A percentile compares a stretch with the other conserved stretches of the same genome.
phyloP scores from a whole-genome alignment of 306 rosid genomes.

The Sindora glabra region DNA sequence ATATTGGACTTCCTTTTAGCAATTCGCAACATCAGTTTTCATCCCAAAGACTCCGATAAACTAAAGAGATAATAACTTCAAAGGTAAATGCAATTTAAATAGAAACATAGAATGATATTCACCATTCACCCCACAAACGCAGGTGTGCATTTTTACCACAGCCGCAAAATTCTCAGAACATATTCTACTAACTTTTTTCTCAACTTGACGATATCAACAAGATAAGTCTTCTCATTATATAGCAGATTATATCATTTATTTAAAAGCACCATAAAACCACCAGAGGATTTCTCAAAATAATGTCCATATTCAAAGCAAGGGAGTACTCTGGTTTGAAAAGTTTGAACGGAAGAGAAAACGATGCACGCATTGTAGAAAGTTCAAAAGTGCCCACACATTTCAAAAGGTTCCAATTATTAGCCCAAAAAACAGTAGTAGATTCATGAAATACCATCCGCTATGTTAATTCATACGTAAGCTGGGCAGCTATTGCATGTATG shows the following conservation, averaged over 20 bases:
- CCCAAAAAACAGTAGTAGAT: not conserved
- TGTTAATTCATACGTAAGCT: not conserved
- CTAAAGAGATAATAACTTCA: not conserved
- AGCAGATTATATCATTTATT: not conserved
- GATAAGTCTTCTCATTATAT: not conserved
- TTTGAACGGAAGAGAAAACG: slow-evolving; percentile 12
- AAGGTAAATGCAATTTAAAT: slow-evolving; percentile 3
- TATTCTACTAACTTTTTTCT: not conserved
- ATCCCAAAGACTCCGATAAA: not conserved
- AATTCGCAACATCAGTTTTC: not conserved
- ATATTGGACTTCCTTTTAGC: not conserved
- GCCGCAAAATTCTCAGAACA: not conserved
- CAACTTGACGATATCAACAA: not conserved
- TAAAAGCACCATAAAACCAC: not conserved
- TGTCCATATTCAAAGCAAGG: not conserved
- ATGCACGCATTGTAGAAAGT: not conserved
- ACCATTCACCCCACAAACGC: slow-evolving; percentile 6
- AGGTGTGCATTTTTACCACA: not conserved
- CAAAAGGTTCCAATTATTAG: not conserved
- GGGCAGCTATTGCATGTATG: slow-evolving; percentile 26
- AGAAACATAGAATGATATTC: not conserved
- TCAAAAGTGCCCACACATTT: slow-evolving; percentile 8
- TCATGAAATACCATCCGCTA: not conserved
- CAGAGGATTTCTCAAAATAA: not conserved
- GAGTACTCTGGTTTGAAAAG: not conserved